phyloP scores from a whole-genome alignment of 352 stramenopile species.

The Paralagenidium karlingii region DNA sequence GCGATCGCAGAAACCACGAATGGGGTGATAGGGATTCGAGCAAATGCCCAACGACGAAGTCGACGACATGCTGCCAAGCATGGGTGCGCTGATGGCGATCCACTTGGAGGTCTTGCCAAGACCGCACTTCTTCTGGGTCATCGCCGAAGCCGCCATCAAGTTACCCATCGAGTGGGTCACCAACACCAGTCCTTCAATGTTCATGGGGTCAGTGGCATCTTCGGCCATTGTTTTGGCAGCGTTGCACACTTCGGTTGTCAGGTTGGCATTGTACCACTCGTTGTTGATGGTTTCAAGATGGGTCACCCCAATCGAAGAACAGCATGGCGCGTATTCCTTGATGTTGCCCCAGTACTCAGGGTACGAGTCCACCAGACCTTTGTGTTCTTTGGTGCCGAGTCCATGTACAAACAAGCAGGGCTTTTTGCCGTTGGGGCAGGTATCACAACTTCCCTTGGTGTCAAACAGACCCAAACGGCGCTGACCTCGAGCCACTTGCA shows the following conservation, averaged over 20 bases:
- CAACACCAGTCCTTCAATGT: conserved; percentile 14
- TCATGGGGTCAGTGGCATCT: conserved; percentile 2
- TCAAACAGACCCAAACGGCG: conserved; percentile 1
- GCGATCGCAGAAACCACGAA: conserved; percentile 5
- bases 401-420: conserved; percentile 22
- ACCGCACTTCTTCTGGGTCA: conserved; percentile 13
- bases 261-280: conserved; percentile 11
- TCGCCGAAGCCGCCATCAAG: conserved; percentile 13
- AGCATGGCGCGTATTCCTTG: conserved; percentile 14
- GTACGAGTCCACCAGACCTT: conserved; percentile 3
- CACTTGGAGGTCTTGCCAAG: conserved; percentile 18
- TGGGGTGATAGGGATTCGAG: conserved; percentile 4
- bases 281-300: conserved; percentile 16
- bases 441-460: conserved; percentile 2
- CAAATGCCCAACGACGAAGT: conserved; percentile 6
- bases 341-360: conserved; percentile 15
- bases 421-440: conserved; percentile 10
- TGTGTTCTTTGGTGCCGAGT: conserved; percentile 3
- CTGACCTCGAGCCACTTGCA: not conserved
- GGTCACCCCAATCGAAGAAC: conserved; percentile 17
- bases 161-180: conserved; percentile 40
- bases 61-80: conserved; percentile 15
- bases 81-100: conserved; percentile 20
- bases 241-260: conserved; percentile 16
- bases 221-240: too few relatives aligned